Percentiles rank a stretch among this genome's conserved stretches.
Conservation (phyloP, 768 basidiomycete species). For the Mycena latifolia region DNA sequence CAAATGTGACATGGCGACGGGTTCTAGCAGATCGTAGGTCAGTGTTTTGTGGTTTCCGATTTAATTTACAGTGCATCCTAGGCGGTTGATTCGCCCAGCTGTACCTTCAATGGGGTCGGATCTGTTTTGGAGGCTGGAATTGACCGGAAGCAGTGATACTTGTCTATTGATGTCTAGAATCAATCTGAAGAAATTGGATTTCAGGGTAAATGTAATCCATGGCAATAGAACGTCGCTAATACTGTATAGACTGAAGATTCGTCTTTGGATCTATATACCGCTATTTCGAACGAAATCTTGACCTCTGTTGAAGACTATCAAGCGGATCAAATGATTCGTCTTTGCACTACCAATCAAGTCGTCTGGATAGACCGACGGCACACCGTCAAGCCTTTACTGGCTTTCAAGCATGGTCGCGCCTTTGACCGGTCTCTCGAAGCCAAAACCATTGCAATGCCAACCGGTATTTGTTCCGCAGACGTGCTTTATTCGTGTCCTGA, state of each 20-base stretch:
- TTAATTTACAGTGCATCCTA: constrained; percentile 26
- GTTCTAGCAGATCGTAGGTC: constrained; percentile 57
- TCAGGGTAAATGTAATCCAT: constrained; percentile 56
- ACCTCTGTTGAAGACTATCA: constrained; percentile 65
- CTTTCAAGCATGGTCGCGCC: constrained; percentile 70
- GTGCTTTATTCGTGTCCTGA: neutral
- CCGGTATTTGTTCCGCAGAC: constrained; percentile 40
- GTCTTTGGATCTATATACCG: constrained; percentile 48
- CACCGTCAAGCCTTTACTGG: constrained; percentile 68
- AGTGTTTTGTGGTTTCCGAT: neutral
- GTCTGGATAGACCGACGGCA: constrained; percentile 80
- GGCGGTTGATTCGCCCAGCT: constrained; percentile 36
- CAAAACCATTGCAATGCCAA: constrained; percentile 50
- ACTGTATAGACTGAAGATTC: constrained; percentile 45
- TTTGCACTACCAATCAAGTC: constrained; percentile 72
- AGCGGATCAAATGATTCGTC: constrained; percentile 59
- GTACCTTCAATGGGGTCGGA: neutral
- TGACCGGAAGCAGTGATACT: constrained; percentile 46
- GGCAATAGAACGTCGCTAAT: neutral
- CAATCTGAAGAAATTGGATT: constrained; percentile 61
- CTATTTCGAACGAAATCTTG: constrained; percentile 54
- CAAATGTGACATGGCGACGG: constrained; percentile 52
- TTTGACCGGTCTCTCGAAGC: constrained; percentile 69
- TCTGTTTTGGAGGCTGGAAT: constrained; percentile 67
- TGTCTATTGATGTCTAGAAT: constrained; percentile 64